Evolutionary conservation across 163 green algal species (phyloP).

Genomic region (Prototheca cutis): DNA sequence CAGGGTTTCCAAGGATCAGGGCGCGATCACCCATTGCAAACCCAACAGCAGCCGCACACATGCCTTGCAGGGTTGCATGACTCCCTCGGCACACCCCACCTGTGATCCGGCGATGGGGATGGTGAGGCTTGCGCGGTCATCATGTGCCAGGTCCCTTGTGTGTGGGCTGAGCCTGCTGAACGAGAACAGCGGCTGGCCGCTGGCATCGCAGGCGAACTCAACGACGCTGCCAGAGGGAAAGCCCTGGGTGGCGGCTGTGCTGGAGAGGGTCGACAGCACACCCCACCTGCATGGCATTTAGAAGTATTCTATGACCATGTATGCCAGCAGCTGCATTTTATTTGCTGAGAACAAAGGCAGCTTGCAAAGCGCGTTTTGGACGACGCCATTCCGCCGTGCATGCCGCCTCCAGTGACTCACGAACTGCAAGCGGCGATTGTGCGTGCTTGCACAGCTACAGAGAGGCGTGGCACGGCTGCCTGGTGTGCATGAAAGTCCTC

Average conservation of each 20-base stretch:
- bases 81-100: neutral
- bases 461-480: neutral
- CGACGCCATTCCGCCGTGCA: no score
- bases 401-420: neutral
- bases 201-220: constrained; percentile 53
- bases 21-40: no score
- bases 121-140: constrained; percentile 40
- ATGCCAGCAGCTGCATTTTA: no score
- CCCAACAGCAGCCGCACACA: no score
- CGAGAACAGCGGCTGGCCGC: constrained; percentile 54
- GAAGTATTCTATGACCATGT: no score
- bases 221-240: constrained; percentile 62
- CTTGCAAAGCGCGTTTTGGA: no score
- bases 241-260: constrained; percentile 17
- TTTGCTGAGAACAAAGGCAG: no score
- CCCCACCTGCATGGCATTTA: constrained; percentile 42
- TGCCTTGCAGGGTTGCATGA: no score
- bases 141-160: constrained; percentile 49
- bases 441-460: neutral
- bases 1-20: no score
- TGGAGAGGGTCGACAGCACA: constrained; percentile 48
- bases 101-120: constrained; percentile 41
- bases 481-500: neutral
- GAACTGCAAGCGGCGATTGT: neutral
- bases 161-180: constrained; percentile 56